Evolutionary conservation across 768 basidiomycete species (phyloP), one percentile per base, ranked within the genome.

Genomic region (Cyathus striatus): DNA sequence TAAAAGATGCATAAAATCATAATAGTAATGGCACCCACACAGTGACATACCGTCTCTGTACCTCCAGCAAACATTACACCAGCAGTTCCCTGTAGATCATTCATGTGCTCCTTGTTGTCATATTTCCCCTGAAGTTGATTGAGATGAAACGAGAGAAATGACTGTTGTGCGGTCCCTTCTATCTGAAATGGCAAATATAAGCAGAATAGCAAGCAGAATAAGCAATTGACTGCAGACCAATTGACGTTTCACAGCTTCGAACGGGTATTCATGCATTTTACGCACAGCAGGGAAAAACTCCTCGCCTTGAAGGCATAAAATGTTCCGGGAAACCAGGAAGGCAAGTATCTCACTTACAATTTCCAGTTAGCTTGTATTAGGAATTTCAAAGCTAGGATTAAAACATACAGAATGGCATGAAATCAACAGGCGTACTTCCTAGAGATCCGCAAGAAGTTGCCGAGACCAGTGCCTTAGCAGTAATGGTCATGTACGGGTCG

Each of bases 281-380:
- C 45, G 22, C 38, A 49, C 17, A 10, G 33, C 26, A 34, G 33
- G 42, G 16, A 13, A 25, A 37, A 38, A 26, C 33, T 35, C 33
- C 45, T 45, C 12, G 55, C 55, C 23, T 23, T 23, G 21, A 27
- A 39, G 2, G 48, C 48, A 42, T 49, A 50, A 25, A 45, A 50
- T 25, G 52, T 50, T 4, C 55, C 55, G 10, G 55, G 52, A 40
- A 56, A 56, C 55, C 55, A 56, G 10, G 50, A 50, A 1, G 55
- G 55, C 9, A 50, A 41, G 38, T 50, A 23, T 39, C 33, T 26
- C 10, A 52, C 49, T 50, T 23, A 6, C 10, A 34, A 20, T 23
- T 37, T 25, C 9, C 20, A 27, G 18, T 6, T 21, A 27, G 26
- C 23, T 6, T n/a, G 7, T 20, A 6, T 12, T 7, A 6, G 20